Evolutionary conservation across 768 basidiomycete genomes (phyloP).

Genomic region (Tylopilus rubrobrunneus): DNA sequence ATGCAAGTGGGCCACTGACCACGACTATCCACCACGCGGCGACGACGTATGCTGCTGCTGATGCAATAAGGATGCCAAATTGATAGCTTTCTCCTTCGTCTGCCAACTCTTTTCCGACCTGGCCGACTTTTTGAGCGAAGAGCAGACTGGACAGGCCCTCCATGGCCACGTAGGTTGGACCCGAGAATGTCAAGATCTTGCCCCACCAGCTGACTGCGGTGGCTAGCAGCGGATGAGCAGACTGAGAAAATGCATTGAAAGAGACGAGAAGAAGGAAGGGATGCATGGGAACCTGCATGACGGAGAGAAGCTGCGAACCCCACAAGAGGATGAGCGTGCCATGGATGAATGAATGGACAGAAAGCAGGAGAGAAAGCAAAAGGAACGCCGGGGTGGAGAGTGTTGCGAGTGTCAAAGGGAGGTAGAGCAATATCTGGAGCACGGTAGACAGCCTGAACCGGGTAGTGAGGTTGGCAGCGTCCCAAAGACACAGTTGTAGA

Average conservation of each 20-base stretch:
- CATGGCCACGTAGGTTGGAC: constrained; percentile 75
- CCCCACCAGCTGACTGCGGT: constrained; percentile 71
- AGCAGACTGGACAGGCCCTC: constrained; percentile 83
- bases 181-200: constrained; percentile 60
- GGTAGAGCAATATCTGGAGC: constrained; percentile 76
- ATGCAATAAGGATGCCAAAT: constrained; percentile 69
- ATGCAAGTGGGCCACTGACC: too few relatives aligned
- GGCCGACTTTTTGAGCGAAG: constrained; percentile 77
- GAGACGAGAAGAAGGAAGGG: constrained; percentile 81
- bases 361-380: constrained; percentile 73
- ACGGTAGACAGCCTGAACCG: constrained; percentile 63
- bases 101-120: constrained; percentile 68
- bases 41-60: constrained; percentile 74
- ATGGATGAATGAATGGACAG: constrained; percentile 75
- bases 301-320: constrained; percentile 66
- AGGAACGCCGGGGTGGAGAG: constrained; percentile 78
- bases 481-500: neutral
- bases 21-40: constrained; percentile 86
- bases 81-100: constrained; percentile 74
- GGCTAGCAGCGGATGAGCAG: constrained; percentile 54
- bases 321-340: constrained; percentile 71
- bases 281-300: constrained; percentile 84
- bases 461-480: constrained; percentile 1
- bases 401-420: constrained; percentile 81
- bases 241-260: constrained; percentile 78